Evolutionary conservation across 176 grass and related monocot species (phyloP), one percentile per base, ranked within the genome.

Genomic region (Puccinellia tenuiflora): DNA sequence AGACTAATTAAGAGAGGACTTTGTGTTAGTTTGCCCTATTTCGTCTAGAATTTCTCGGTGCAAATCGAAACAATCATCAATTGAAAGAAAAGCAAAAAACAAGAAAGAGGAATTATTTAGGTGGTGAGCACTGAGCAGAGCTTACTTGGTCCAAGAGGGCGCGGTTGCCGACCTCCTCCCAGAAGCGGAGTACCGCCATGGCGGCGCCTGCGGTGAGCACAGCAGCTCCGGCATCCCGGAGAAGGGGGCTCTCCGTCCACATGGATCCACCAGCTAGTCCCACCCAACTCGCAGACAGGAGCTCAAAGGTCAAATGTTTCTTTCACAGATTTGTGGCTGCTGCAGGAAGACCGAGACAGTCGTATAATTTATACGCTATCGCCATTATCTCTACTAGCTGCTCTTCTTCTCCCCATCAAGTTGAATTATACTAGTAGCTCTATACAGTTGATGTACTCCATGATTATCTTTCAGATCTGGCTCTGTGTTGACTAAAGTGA

Each of bases 111-210:
- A 30, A 73, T 16, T 18, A 2, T 29, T 73, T 73, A 46, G 61
- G 25, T 34, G 34, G 28, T 9, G 8, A 62, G 8, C 5, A 4
- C 21, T 9, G 8, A 62, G 8, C 5, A 4, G 21, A 62, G 17
- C 8, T 50, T 71, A 94, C 92, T 90, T 94, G 86, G 18, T 95
- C 92, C 78, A 98, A 91, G 47, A 95, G 79, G 28, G 61, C 66
- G 84, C 92, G 87, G 65, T 90, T 94, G 71, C 88, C 92, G 84
- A 98, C 57, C 84, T 69, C 86, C 87, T 94, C 92, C 88, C 90
- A 94, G 64, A 94, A 86, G 26, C 88, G 64, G 21, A 98, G 95
- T 37, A 91, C 81, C 20, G 75, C 88, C 14, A 92, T 57, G 24
- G 92, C 81, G 17, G 68, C 72, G n/a, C 35, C 70, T n/a, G 77